Evolutionary conservation across 2,329 filamentous ascomycete species (phyloP), one percentile per base, ranked within the genome.

Genomic region (Trichoderma sp.): DNA sequence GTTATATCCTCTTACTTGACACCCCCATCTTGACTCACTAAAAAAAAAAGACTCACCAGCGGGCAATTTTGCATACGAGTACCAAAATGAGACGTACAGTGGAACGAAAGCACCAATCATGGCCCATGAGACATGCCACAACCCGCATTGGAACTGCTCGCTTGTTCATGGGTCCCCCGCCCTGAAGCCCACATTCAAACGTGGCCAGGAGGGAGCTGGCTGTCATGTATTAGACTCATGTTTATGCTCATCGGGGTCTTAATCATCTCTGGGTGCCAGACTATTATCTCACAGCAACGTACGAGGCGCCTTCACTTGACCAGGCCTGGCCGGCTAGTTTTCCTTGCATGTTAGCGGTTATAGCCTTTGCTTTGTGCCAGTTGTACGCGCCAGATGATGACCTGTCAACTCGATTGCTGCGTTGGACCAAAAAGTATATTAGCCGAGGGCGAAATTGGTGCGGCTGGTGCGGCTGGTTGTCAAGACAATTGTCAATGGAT

Each of bases 401-500:
- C 71, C 62, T 74, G 63, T 74, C 71, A 59, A 38, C 21, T 65
- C 21, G 29, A 24, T 53, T 60, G 33, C 62, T 60, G 27, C 21
- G 59, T 31, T 59, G 62, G 64, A 60, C 63, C 56, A 41, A 56
- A 67, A 45, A 62, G 62, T 38, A 67, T 66, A 67, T 74, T 73
- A 73, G 71, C 71, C 68, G 56, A 50, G 33, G 60, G 60, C 27
- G 60, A 38, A 38, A 53, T 65, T 72, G 71, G 60, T 29, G 71
- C 71, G 41, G 71, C 71, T 38, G 71, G 71, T 73, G 71, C 60
- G 71, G 71, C 71, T 73, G 71, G 71, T 60, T 59, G 71, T 60
- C 71, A 24, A n/a, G 62, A 60, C 50, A 4, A 9, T 24, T 45
- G 56, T 71, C 31, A 14, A 71, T 14, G 16, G 2, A 24, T 60